These are phyloP conservation scores for Annulohypoxylon nitens DNA, from an alignment of 495 filamentous ascomycete genomes.

Conservation along the genomic window DNA sequence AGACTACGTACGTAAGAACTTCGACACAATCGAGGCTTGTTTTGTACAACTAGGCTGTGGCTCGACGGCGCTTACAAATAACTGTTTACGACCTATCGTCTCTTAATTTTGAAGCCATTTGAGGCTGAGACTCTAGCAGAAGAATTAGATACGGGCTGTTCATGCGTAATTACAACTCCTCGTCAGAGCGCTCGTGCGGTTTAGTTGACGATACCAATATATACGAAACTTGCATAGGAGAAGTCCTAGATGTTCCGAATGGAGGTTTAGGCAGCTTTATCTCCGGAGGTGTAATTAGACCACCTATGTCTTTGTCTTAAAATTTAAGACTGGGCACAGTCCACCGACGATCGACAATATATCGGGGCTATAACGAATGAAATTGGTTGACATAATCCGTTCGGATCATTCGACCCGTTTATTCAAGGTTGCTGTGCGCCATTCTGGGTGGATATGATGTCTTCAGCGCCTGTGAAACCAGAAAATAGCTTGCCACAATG, in stretches of 20 bases:
- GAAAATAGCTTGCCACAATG: background rate
- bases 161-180: background rate
- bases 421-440: background rate
- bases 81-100: conserved; percentile 1
- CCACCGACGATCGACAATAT: background rate
- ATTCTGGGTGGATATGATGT: background rate
- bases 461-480: background rate
- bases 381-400: no score
- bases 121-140: background rate
- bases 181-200: no score
- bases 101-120: conserved; percentile 8
- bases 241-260: background rate
- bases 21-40: background rate
- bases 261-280: background rate
- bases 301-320: background rate
- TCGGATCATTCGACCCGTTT: background rate
- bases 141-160: background rate
- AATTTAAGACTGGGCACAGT: background rate
- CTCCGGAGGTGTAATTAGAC: background rate
- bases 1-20: background rate
- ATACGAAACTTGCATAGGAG: background rate
- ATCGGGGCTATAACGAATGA: background rate
- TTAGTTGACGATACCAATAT: background rate
- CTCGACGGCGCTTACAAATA: conserved; percentile 18
- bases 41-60: background rate